Conservation (phyloP, 2,329 filamentous ascomycete genomes). For the Trichoderma sp. region DNA sequence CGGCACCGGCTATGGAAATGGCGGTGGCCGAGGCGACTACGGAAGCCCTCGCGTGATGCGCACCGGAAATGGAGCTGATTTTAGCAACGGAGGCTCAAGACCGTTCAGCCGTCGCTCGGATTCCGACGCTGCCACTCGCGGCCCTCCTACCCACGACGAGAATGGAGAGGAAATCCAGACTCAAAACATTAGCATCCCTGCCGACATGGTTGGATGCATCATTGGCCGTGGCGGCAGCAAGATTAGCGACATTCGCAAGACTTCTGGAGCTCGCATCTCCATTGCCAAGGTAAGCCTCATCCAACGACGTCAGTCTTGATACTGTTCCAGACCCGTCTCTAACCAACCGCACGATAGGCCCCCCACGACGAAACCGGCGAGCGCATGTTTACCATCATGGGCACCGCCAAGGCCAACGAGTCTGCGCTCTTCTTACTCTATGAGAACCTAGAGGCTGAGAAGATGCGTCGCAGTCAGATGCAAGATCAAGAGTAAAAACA, state of each 20-base stretch:
- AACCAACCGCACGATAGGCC: conserved; percentile 49
- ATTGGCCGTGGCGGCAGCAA: conserved; percentile 94
- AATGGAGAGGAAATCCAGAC: conserved; percentile 98
- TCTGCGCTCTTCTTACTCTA: conserved; percentile 94
- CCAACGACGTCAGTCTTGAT: background rate
- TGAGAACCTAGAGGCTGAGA: conserved; percentile 98
- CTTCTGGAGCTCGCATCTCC: conserved; percentile 92
- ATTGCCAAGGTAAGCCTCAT: conserved; percentile 74
- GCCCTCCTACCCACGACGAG: conserved; percentile 86
- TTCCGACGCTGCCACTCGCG: conserved; percentile 76
- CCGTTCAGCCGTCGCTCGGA: conserved; percentile 78
- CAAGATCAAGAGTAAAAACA: conserved; percentile 53
- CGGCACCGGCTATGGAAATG: conserved; percentile 37
- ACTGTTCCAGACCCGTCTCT: background rate
- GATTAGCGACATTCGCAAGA: conserved; percentile 98
- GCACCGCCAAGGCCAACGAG: conserved; percentile 89
- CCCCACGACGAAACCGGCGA: conserved; percentile 97
- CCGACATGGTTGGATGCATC: conserved; percentile 99
- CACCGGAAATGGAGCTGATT: conserved; percentile 95
- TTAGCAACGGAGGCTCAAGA: conserved; percentile 74
- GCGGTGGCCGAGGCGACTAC: conserved; percentile 52
- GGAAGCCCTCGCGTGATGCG: conserved; percentile 77
- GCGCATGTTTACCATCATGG: conserved; percentile 99
- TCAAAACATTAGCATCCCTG: conserved; percentile 98
- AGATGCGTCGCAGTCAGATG: conserved; percentile 92